phyloP scores from a whole-genome alignment of 108 stramenopile genomes.

The Licmophora abbreviata region DNA sequence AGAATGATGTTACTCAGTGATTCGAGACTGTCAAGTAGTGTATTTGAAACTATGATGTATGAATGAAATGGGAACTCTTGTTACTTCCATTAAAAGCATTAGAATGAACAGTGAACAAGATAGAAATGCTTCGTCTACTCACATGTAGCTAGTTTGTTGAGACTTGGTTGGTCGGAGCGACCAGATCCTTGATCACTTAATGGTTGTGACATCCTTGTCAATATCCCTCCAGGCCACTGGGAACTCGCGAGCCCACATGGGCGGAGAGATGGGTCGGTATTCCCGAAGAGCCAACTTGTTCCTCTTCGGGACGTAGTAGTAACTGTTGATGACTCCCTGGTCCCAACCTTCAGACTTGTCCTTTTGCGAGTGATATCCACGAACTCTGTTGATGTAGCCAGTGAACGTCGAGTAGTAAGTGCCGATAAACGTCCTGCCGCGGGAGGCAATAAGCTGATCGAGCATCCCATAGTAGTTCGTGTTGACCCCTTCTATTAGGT shows the following conservation, averaged over 20 bases:
- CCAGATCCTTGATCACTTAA: too few species aligned
- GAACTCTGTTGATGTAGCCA: constrained; percentile 75
- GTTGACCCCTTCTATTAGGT: constrained; percentile 58
- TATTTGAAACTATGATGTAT: too few species aligned
- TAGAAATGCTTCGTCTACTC: too few species aligned
- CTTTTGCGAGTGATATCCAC: constrained; percentile 69
- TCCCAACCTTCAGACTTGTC: constrained; percentile 47
- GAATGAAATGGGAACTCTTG: too few species aligned
- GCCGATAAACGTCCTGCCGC: constrained; percentile 66
- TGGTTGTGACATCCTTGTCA: too few species aligned
- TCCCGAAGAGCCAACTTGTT: constrained; percentile 35
- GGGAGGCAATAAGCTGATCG: constrained; percentile 74
- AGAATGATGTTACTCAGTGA: too few species aligned
- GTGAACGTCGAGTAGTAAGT: constrained; percentile 66
- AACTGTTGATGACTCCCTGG: constrained; percentile 41
- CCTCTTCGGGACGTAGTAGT: constrained; percentile 45
- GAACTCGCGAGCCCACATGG: constrained; percentile 52
- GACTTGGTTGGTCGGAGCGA: too few species aligned
- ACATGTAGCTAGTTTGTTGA: too few species aligned
- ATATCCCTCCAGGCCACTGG: constrained; percentile 65
- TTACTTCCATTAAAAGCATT: too few species aligned
- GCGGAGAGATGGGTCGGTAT: constrained; percentile 32
- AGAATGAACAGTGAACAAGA: too few species aligned
- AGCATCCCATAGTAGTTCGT: constrained; percentile 83
- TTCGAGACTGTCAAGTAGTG: too few species aligned